phyloP scores from a whole-genome alignment of 1,139 yeast genomes.

The Blastobotrys aristatus region DNA sequence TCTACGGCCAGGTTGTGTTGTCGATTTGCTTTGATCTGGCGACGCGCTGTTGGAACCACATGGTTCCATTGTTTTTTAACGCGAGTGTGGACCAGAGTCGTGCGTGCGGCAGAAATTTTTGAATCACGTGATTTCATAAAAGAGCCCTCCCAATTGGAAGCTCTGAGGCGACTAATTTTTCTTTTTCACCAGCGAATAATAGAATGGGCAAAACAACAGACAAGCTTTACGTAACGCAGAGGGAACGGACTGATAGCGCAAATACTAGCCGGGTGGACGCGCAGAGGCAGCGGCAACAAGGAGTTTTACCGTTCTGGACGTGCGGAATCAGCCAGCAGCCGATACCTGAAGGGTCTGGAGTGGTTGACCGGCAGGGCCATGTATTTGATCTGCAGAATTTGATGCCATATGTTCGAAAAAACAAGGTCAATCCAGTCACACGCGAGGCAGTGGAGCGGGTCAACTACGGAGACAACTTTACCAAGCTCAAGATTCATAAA shows the following conservation, averaged over 20 bases:
- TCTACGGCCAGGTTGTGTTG: no score
- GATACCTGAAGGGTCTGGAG: conserved; percentile 27
- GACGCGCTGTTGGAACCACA: no score
- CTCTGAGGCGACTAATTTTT: no score
- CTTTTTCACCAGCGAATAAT: neutral
- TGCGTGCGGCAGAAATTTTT: no score
- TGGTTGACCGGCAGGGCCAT: conserved; percentile 31
- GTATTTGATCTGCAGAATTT: conserved; percentile 35
- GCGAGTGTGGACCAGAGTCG: no score
- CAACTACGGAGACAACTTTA: conserved; percentile 22
- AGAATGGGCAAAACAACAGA: conserved; percentile 39
- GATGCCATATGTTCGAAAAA: conserved; percentile 32
- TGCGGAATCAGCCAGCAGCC: conserved; percentile 36
- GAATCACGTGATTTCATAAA: no score
- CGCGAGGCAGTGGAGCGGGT: conserved; percentile 24
- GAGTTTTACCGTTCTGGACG: conserved; percentile 33
- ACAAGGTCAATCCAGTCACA: conserved; percentile 34
- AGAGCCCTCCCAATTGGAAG: no score
- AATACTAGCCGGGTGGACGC: neutral
- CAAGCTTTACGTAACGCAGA: conserved; percentile 35
- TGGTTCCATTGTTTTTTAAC: no score
- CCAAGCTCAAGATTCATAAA: conserved; percentile 29
- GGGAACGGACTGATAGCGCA: conserved; percentile 21
- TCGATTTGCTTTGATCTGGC: no score
- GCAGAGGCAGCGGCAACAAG: neutral